Evolutionary conservation across 345 rosid species (phyloP), one percentile per base, ranked within the genome.

Genomic region (Mangifera indica): DNA sequence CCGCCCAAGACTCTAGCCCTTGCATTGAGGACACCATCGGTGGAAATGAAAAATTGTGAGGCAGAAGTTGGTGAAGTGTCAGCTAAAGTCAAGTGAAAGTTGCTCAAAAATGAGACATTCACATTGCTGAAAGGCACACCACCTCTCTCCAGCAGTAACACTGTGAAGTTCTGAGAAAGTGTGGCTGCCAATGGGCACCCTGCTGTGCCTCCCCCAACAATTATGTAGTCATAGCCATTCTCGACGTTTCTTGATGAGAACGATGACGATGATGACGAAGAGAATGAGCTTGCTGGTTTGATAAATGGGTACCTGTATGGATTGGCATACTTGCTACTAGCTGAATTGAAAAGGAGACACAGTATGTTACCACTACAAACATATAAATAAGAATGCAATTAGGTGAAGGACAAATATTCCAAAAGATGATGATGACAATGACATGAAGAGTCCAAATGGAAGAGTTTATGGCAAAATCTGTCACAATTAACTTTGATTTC

Each of bases 181-280:
- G 99, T 95, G 52, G 98, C 86, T 9, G 98, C 99, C 2, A 95
- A 74, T 22, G 99, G 99, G 46, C 99, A 95, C 20, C 98, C 99
- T 0, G 99, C 99, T 32, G 99, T 89, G 59, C 99, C 99, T 0
- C 99, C 99, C 4, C 99, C 99, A 12, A 91, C 88, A 14, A 95
- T 73, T 75, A 95, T 91, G 81, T 95, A 95, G 74, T 95, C 99
- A 61, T 83, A 95, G 1, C 68, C 74, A 0, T 60, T 72, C 25
- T 72, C 89, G n/a, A 75, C 74, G n/a, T 83, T 76, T 40, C 42
- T 81, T 45, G 89, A 77, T 72, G 94, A 81, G 48, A 67, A 84
- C 0, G 85, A 88, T 26, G 90, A 85, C 14, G 97, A 81, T 0
- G 93, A 80, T 6, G 92, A 60, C 12, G 85, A 66, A 10, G 93